Conservation (phyloP, 2,329 filamentous ascomycete genomes). For the Colletotrichum musicola region DNA sequence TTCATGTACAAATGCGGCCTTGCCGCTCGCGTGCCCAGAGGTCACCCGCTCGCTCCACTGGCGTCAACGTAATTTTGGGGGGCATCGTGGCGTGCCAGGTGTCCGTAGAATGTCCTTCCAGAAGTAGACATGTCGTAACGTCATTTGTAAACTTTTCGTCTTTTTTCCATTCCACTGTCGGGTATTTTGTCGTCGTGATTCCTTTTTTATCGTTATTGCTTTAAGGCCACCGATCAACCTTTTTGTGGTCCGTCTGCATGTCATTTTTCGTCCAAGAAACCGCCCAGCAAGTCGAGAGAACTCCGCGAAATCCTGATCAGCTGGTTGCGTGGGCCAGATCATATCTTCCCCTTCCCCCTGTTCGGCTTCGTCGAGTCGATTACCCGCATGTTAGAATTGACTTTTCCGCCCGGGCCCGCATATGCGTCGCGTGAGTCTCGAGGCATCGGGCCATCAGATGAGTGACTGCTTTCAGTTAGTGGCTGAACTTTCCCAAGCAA, state of each 20-base stretch:
- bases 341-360: neutral
- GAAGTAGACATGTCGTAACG: slow-evolving; percentile 22
- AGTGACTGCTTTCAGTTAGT: slow-evolving; percentile 55
- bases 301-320: neutral
- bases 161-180: slow-evolving; percentile 3
- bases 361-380: slow-evolving; percentile 6
- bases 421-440: slow-evolving; percentile 66
- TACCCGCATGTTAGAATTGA: slow-evolving; percentile 59
- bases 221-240: neutral
- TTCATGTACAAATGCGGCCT: slow-evolving; percentile 22
- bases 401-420: slow-evolving; percentile 65
- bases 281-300: neutral
- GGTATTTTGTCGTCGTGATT: slow-evolving; percentile 27
- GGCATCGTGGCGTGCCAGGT: slow-evolving; percentile 1
- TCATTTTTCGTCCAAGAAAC: neutral
- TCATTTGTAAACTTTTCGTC: slow-evolving; percentile 28
- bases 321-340: neutral
- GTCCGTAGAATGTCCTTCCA: slow-evolving; percentile 1
- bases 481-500: neutral
- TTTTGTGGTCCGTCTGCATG: neutral
- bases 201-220: slow-evolving; percentile 2
- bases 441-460: slow-evolving; percentile 68
- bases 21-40: neutral
- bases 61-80: slow-evolving; percentile 24
- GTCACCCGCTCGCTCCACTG: neutral